These are phyloP conservation scores for Eucommia ulmoides DNA, from an alignment of 257 asterid species.

Conservation along the genomic window DNA sequence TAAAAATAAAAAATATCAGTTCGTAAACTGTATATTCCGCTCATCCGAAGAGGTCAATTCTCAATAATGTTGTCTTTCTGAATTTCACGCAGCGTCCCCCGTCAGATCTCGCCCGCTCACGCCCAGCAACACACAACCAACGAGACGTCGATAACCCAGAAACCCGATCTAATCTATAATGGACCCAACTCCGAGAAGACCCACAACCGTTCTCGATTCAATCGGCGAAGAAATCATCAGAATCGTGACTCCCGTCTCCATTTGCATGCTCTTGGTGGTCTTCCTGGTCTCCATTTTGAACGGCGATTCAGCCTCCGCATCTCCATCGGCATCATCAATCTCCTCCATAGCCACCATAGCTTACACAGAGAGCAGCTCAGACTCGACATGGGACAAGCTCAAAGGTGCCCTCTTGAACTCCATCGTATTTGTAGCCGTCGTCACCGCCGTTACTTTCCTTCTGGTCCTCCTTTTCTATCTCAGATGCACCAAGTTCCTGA, in stretches of 20 bases:
- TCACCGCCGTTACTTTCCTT: constrained; percentile 75
- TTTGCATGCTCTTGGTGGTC: constrained; percentile 82
- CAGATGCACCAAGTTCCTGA: constrained; percentile 87
- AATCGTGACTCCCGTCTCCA: constrained; percentile 81
- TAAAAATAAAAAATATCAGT: no score
- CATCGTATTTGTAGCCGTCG: constrained; percentile 60
- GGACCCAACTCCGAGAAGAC: constrained; percentile 40
- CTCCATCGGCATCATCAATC: constrained; percentile 15
- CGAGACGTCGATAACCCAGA: no score
- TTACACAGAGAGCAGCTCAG: constrained; percentile 62
- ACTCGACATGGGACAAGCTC: constrained; percentile 81
- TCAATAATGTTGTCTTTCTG: no score
- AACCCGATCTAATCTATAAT: no score
- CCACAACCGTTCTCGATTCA: constrained; percentile 56
- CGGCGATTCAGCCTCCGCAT: constrained; percentile 21
- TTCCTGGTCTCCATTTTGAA: constrained; percentile 65
- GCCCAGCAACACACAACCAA: no score
- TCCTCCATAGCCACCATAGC: constrained; percentile 63
- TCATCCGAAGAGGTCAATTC: no score
- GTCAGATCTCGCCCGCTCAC: no score
- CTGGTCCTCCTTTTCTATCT: constrained; percentile 76
- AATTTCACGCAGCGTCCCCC: no score
- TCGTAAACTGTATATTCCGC: no score
- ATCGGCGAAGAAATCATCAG: constrained; percentile 90
- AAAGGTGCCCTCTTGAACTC: constrained; percentile 94